These are phyloP conservation scores for Eucalyptus pauciflora DNA, from an alignment of 345 rosid genomes.

Conservation along the genomic window DNA sequence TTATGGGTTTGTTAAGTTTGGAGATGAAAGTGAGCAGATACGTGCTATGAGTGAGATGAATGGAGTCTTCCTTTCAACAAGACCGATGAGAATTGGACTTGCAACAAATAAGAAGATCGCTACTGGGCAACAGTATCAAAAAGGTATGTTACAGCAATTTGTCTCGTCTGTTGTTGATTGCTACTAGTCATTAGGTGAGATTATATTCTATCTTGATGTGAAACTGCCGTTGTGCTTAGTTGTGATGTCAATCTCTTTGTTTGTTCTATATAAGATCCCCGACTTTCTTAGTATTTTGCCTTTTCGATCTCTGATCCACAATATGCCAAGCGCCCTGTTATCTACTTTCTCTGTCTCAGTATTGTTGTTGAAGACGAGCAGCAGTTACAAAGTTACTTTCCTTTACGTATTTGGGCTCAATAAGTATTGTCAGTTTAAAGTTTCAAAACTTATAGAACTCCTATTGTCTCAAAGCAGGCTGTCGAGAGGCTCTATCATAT, in stretches of 20 bases:
- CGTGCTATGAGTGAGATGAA: constrained; percentile 95
- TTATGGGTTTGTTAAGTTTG: constrained; percentile 84
- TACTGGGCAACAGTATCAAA: constrained; percentile 47
- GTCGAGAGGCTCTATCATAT: constrained; percentile 88
- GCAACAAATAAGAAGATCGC: constrained; percentile 64
- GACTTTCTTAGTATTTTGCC: neutral
- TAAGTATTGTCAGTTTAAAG: constrained; percentile 26
- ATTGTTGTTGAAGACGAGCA: constrained; percentile 25
- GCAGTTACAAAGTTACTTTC: constrained; percentile 41
- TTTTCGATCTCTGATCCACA: neutral
- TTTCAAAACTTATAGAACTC: constrained; percentile 57
- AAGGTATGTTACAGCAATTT: constrained; percentile 27
- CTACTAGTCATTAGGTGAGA: neutral
- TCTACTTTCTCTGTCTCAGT: neutral
- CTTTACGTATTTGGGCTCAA: constrained; percentile 38
- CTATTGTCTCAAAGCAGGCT: constrained; percentile 94
- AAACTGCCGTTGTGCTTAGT: neutral
- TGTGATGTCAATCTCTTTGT: neutral
- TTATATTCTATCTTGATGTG: neutral
- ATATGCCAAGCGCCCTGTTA: neutral
- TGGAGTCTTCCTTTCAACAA: constrained; percentile 75
- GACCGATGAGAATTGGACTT: constrained; percentile 86
- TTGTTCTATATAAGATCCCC: neutral
- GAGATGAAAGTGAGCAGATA: constrained; percentile 70
- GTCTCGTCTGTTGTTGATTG: neutral